Evolutionary conservation across 1,139 yeast genomes (phyloP).

Genomic region (Wickerhamomyces sp.): DNA sequence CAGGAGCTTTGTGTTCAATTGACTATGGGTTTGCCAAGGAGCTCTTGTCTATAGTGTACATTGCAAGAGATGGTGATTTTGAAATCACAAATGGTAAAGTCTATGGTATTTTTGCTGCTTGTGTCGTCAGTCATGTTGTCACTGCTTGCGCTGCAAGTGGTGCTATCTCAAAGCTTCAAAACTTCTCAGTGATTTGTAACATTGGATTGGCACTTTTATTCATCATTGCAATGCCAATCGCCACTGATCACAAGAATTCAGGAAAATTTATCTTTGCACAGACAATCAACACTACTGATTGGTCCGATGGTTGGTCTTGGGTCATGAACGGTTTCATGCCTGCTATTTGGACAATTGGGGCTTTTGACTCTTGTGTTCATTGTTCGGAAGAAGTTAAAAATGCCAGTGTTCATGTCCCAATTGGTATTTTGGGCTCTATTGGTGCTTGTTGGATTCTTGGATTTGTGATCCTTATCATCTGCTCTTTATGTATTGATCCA

Average conservation of each 20-base stretch:
- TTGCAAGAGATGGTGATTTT: conserved; percentile 39
- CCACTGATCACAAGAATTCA: conserved; percentile 33
- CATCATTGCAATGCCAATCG: conserved; percentile 56
- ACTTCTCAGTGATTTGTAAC: conserved; percentile 47
- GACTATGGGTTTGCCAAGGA: conserved; percentile 50
- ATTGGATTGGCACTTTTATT: conserved; percentile 44
- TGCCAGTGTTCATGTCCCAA: conserved; percentile 61
- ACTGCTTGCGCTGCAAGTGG: conserved; percentile 44
- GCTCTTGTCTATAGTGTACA: conserved; percentile 41
- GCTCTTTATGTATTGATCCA: conserved; percentile 50
- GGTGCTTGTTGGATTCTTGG: conserved; percentile 58
- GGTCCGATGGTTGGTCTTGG: conserved; percentile 60
- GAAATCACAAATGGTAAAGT: conserved; percentile 37
- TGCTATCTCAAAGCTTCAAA: conserved; percentile 48
- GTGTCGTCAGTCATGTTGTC: conserved; percentile 37
- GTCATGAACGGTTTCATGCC: conserved; percentile 54
- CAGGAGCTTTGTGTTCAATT: conserved; percentile 47
- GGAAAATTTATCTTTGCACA: conserved; percentile 40
- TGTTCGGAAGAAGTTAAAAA: conserved; percentile 63
- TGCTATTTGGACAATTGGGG: conserved; percentile 59
- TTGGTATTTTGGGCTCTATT: conserved; percentile 54
- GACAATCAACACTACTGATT: conserved; percentile 42
- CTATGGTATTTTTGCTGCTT: conserved; percentile 48
- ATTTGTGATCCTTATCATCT: conserved; percentile 48
- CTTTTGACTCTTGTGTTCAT: conserved; percentile 66